Base-by-base conservation (phyloP, 257 asterid genomes). In the Leonotis leonurus region DNA sequence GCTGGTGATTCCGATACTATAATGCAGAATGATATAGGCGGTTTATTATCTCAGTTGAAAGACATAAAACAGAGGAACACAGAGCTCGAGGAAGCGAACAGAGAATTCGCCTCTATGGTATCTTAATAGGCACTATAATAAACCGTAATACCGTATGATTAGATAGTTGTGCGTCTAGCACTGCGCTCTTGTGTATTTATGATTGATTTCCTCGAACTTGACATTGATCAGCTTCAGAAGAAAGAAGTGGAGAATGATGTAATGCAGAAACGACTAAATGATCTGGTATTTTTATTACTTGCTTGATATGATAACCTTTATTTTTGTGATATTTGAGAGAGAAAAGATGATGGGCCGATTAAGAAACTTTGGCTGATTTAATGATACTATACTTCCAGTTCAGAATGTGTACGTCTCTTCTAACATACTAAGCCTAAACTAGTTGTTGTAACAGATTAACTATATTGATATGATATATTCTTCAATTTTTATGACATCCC, bases 11-110 rank as follows among this genome's bases (percentile, higher is more conserved):
- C 36, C 64, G 36, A 21, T 50, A 26, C 52, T 11, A 11, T 67
- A 17, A 21, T 76, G 88, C 86, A 93, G 99, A 82, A 72, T 73
- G 96, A 93, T 73, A 85, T 93, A 41, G 71, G 85, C 70, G 89
- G 94, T 21, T 83, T 93, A 65, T 83, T 93, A 66, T 85, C 95
- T 62, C 99, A 93, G 76, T 57, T 93, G 61, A 75, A 83, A 72
- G 85, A 83, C 11, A 64, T 83, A 81, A 89, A 89, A 29, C 87
- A 72, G 68, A 79, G 75, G 75, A 93, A 87, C 73, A 64, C 70
- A 3, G 84, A 78, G 53, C 84, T 89, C 3, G 94, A 87, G 69
- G 94, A 82, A 67, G 80, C 85, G 24, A 87, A 87, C 64, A 73
- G 59, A 68, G 77, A 67, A 29, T 72, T 93, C 25, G 64, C 71